Evolutionary conservation across 2,329 filamentous ascomycete genomes (phyloP), one percentile per base, ranked within the genome.

Genomic region (Colletotrichum sp.): DNA sequence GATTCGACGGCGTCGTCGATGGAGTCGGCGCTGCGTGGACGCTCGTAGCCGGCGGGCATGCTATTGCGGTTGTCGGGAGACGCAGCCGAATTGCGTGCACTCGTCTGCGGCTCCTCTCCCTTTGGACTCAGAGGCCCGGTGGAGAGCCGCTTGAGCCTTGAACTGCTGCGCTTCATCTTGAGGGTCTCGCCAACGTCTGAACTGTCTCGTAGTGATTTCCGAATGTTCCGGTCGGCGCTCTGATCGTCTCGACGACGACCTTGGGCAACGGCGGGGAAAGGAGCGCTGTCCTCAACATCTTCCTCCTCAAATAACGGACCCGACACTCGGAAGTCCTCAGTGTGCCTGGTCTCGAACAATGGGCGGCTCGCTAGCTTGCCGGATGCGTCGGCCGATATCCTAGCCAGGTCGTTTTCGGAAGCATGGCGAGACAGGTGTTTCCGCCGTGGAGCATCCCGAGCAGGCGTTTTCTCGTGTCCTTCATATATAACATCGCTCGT

Each of bases 1-100:
- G 93, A 92, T 72, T 96, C 92, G 1, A 99, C 96, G 1, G 95
- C 95, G 80, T 96, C 91, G 79, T 98, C 96, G 57, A 99, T 92
- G 1, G 96, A 98, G 84, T 98, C 96, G 9, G 93, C 90, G 73
- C 95, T 98, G 16, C 89, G 90, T 1, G 94, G 94, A 12, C 95
- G 90, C 80, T 96, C 94, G 76, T 95, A 94, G 2, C 90, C 88
- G 16, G 90, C 84, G 1, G 90, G 84, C 36, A 81, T 80, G 15
- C 78, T 80, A 74, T 43, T 83, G 24, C 77, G 55, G 1, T 81
- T 79, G 7, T 85, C 84, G 7, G 82, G 79, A 0, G 80, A 79
- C 2, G 79, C 75, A 9, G 63, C 77, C 15, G 64, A 70, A n/a
- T 67, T 75, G n/a, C 66, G 72, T n/a, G 64, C 24, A 18, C 63